Evolutionary conservation across 257 asterid genomes (phyloP), one percentile per base, ranked within the genome.

Genomic region (Petunia axillaris): DNA sequence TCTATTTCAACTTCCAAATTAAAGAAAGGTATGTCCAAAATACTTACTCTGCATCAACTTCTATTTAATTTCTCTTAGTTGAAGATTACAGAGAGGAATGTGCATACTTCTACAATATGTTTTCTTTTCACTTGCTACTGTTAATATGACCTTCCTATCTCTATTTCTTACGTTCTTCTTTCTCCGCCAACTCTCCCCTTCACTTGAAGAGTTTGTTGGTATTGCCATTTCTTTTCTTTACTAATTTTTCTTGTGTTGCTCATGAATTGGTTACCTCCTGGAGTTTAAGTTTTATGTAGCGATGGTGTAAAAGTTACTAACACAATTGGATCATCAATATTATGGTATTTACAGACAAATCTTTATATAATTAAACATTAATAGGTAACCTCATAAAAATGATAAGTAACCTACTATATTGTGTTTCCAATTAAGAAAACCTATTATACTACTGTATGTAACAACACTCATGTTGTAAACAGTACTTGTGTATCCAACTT

Each of bases 11-110:
- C 7, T 71, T 70, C 59, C 59, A 25, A 55, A 25, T 25, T 25
- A 25, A 25, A 10, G 7, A 71, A 71, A 71, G 77, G 77, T 71
- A 71, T 48, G 77, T 25, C 60, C 77, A 35, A 11, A 25, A 13
- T 4, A 44, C 77, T 70, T 70, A 68, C 57, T n/a, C 4, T 25
- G 25, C 57, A 70, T 70, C 77, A 70, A 64, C 8, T 64, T 63
- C 8, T 63, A 37, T 63, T 36, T 62, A 7, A 60, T 5, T 60
- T 60, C 7, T 0, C 1, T 62, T 37, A 8, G 36, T 62, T 62
- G 41, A 62, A 25, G 41, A 35, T 62, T 62, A 35, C 41, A 35
- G 35, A 36, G 41, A 62, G 67, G 4, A 55, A n/a, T n/a, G 63
- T 57, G 36, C 9, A n/a, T 57, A 5, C 9, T 25, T 25, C 25